Conservation (phyloP, 2,329 filamentous ascomycete genomes). For the Pyricularia pennisetigena region DNA sequence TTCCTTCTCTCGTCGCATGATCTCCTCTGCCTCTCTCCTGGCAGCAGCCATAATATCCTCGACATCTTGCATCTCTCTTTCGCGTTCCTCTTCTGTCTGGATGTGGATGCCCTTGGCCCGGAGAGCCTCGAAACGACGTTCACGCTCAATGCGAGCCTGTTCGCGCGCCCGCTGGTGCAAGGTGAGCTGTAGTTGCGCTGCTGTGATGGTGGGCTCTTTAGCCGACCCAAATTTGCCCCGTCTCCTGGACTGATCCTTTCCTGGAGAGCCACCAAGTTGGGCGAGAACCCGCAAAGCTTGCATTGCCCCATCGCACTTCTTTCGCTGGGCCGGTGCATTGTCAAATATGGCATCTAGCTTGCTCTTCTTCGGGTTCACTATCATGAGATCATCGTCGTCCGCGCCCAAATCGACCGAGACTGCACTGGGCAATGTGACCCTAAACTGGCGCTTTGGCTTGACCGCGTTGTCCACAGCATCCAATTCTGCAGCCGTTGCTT, state of each 20-base stretch:
- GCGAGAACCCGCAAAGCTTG: constrained; percentile 65
- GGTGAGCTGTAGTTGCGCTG: constrained; percentile 42
- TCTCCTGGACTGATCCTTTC: constrained; percentile 28
- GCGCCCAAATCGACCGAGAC: constrained; percentile 31
- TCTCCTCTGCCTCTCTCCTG: constrained; percentile 66
- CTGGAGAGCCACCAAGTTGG: constrained; percentile 50
- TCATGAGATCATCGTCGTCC: constrained; percentile 54
- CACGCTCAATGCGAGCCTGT: constrained; percentile 70
- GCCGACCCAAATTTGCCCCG: constrained; percentile 33
- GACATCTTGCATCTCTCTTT: constrained; percentile 70
- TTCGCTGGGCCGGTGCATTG: constrained; percentile 51
- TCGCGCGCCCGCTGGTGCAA: constrained; percentile 60
- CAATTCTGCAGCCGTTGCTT: constrained; percentile 27
- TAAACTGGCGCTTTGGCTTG: constrained; percentile 32
- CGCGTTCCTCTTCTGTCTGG: constrained; percentile 78
- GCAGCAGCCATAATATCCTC: constrained; percentile 85
- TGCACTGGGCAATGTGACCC: constrained; percentile 36
- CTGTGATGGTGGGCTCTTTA: constrained; percentile 32
- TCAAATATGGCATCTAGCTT: constrained; percentile 59
- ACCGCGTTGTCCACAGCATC: constrained; percentile 14
- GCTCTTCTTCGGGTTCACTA: constrained; percentile 38
- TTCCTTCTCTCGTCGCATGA: constrained; percentile 68
- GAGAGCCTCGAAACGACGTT: constrained; percentile 67
- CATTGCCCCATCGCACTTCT: constrained; percentile 54
- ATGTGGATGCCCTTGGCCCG: constrained; percentile 71